A percentile compares a stretch with the other conserved stretches of the same genome.
Evolutionary conservation across 1,284 basidiomycete genomes (phyloP).

Genomic region (Ceratobasidium sp.): DNA sequence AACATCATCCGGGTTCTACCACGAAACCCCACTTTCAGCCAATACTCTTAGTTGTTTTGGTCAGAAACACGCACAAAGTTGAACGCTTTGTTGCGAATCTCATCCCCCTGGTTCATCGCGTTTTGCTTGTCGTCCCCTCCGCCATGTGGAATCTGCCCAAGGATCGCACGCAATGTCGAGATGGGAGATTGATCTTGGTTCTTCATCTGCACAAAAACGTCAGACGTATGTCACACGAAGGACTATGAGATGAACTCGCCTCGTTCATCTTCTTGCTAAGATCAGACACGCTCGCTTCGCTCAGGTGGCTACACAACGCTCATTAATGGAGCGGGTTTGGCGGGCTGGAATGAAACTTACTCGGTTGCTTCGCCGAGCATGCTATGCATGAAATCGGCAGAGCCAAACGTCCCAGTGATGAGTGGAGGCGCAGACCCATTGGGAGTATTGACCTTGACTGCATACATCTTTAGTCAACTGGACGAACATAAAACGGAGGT

Average conservation of each 20-base stretch:
- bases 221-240: neutral
- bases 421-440: slow-evolving; percentile 80
- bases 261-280: slow-evolving; percentile 76
- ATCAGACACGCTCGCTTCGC: slow-evolving; percentile 83
- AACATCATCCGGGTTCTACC: slow-evolving; percentile 63
- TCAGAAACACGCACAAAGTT: slow-evolving; percentile 62
- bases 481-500: neutral
- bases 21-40: neutral
- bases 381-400: slow-evolving; percentile 82
- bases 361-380: slow-evolving; percentile 72
- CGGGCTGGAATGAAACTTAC: slow-evolving; percentile 56
- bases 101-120: slow-evolving; percentile 67
- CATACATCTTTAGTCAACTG: neutral
- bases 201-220: slow-evolving; percentile 54
- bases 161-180: slow-evolving; percentile 62
- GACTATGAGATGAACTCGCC: slow-evolving; percentile 53
- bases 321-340: neutral
- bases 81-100: slow-evolving; percentile 68
- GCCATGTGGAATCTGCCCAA: slow-evolving; percentile 68
- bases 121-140: slow-evolving; percentile 62
- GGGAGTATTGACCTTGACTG: slow-evolving; percentile 75
- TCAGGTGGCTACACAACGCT: slow-evolving; percentile 63
- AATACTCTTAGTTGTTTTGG: neutral
- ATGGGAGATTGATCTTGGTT: slow-evolving; percentile 58
- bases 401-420: slow-evolving; percentile 88